A percentile compares a stretch with the other conserved stretches of the same genome.
Evolutionary conservation across 352 stramenopile genomes (phyloP).

Genomic region (Phytophthora fragariae): DNA sequence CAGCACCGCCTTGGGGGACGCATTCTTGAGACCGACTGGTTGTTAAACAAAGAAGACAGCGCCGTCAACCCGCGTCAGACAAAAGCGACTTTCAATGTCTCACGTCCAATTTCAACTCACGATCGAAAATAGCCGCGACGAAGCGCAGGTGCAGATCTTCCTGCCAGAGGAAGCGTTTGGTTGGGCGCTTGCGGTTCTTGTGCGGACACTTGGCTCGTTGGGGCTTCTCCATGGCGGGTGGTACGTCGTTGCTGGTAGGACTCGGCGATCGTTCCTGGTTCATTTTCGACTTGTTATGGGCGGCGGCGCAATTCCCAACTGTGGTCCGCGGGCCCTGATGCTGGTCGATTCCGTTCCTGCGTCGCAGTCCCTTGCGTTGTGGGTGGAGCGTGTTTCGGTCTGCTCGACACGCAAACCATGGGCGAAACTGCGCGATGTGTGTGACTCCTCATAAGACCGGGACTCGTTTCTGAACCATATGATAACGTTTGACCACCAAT

Average conservation of each 20-base stretch:
- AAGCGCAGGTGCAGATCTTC: slow-evolving; percentile 85
- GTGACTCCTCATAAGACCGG: slow-evolving; percentile 1
- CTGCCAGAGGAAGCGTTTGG: slow-evolving; percentile 81
- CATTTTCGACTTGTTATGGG: slow-evolving; percentile 14
- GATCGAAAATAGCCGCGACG: slow-evolving; percentile 85
- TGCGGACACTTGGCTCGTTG: slow-evolving; percentile 38
- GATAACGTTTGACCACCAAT: not conserved
- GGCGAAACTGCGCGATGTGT: slow-evolving; percentile 1
- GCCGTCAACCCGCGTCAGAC: slow-evolving; percentile 2
- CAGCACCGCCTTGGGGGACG: slow-evolving; percentile 75
- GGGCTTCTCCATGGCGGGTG: not conserved
- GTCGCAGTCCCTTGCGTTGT: not conserved
- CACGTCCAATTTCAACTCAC: slow-evolving; percentile 36
- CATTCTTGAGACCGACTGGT: slow-evolving; percentile 82
- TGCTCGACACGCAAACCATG: slow-evolving; percentile 20
- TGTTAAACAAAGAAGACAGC: slow-evolving; percentile 10
- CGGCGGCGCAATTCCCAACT: slow-evolving; percentile 16
- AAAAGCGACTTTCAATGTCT: slow-evolving; percentile 5
- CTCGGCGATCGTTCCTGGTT: slow-evolving; percentile 12
- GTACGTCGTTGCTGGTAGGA: slow-evolving; percentile 6
- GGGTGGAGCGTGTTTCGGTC: slow-evolving; percentile 16
- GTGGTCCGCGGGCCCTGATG: not conserved
- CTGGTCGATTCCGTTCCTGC: not conserved
- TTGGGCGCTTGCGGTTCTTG: slow-evolving; percentile 82
- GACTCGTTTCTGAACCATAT: slow-evolving; percentile 4